Evolutionary conservation across 2,329 filamentous ascomycete genomes (phyloP).

Genomic region (Emericellopsis atlantica): DNA sequence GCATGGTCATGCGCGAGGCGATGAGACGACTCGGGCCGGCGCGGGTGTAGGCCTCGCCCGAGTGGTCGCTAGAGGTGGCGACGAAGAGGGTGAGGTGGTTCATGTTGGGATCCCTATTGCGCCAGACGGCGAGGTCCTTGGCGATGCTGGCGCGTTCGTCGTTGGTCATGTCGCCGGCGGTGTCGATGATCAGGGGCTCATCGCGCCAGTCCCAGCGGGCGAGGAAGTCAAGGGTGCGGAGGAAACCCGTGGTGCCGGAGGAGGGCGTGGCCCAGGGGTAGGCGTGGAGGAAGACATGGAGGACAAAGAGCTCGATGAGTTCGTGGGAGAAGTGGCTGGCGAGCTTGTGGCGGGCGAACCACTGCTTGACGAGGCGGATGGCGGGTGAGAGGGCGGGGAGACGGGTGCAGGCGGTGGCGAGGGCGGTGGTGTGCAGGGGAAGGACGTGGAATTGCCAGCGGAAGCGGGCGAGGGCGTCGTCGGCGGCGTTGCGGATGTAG

Average conservation of each 20-base stretch:
- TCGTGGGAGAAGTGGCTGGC: conserved; percentile 64
- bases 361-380: conserved; percentile 76
- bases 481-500: conserved; percentile 54
- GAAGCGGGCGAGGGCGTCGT: conserved; percentile 55
- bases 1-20: conserved; percentile 67
- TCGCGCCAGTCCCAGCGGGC: conserved; percentile 86
- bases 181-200: conserved; percentile 69
- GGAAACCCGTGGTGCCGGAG: conserved; percentile 65
- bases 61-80: conserved; percentile 64
- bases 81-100: conserved; percentile 73
- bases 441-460: conserved; percentile 59
- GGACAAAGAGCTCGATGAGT: conserved; percentile 71
- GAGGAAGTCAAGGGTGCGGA: conserved; percentile 68
- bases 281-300: conserved; percentile 67
- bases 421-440: conserved; percentile 69
- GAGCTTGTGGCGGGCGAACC: conserved; percentile 79
- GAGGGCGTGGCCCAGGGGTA: conserved; percentile 71
- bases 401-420: conserved; percentile 69
- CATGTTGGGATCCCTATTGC: conserved; percentile 79
- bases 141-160: conserved; percentile 50
- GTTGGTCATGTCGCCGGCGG: conserved; percentile 46
- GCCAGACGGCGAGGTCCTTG: conserved; percentile 69
- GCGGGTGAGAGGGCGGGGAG: conserved; percentile 69
- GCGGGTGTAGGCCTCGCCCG: conserved; percentile 70
- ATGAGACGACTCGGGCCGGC: conserved; percentile 65